Percentiles rank a stretch among this genome's conserved stretches.
These are phyloP conservation scores for Pyricularia pennisetigena DNA, from an alignment of 2,329 filamentous ascomycete genomes.

Conservation along the genomic window DNA sequence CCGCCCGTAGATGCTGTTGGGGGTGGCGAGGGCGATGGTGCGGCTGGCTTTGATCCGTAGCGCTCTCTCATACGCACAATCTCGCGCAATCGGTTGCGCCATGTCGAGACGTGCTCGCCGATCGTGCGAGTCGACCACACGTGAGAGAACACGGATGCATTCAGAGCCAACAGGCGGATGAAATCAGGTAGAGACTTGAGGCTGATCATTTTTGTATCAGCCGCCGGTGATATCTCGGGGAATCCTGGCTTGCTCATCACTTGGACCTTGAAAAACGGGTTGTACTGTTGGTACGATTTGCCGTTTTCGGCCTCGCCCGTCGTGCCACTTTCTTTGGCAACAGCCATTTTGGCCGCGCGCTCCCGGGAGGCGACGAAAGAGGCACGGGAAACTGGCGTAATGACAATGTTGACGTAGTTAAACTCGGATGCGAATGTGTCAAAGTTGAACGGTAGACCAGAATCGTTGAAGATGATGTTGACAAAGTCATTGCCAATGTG, in stretches of 20 bases:
- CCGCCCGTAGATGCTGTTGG: constrained; percentile 21
- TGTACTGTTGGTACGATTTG: constrained; percentile 9
- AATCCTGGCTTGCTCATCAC: constrained; percentile 83
- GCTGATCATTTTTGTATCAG: constrained; percentile 81
- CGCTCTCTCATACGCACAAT: constrained; percentile 74
- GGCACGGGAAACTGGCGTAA: constrained; percentile 74
- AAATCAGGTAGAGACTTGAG: constrained; percentile 74
- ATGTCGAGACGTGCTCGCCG: constrained; percentile 78
- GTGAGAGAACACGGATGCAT: constrained; percentile 84
- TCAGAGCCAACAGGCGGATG: constrained; percentile 80
- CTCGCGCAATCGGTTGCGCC: constrained; percentile 77
- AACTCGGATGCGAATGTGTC: constrained; percentile 91
- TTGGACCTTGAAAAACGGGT: constrained; percentile 76
- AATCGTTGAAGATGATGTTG: constrained; percentile 94
- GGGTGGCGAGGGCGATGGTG: constrained; percentile 20
- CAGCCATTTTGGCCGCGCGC: constrained; percentile 13
- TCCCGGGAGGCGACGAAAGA: constrained; percentile 61
- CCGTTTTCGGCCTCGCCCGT: constrained; percentile 9
- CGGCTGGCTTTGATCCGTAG: constrained; percentile 36
- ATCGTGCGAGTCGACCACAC: constrained; percentile 77
- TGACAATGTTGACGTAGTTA: constrained; percentile 95
- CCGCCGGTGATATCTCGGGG: constrained; percentile 82
- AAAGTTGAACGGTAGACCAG: constrained; percentile 78
- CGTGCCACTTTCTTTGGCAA: constrained; percentile 22
- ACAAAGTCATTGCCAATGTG: constrained; percentile 98